A percentile compares a stretch with the other conserved stretches of the same genome.
Evolutionary conservation across 352 stramenopile species (phyloP).

Genomic region (Plasmopara halstedii): DNA sequence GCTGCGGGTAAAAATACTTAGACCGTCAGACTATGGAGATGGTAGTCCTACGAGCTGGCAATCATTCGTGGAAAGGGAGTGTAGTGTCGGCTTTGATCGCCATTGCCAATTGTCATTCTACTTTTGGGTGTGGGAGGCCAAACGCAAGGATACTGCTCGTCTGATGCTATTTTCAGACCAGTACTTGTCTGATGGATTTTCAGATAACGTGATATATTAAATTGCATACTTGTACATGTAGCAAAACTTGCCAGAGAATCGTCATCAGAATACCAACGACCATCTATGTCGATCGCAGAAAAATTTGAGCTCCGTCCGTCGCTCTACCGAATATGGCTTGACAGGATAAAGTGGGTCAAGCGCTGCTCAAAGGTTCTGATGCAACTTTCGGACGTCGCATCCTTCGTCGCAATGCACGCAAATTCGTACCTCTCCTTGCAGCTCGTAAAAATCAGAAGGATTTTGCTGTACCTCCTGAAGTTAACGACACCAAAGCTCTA

Average conservation of each 20-base stretch:
- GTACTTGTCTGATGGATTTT: conserved; percentile 37
- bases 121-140: conserved; percentile 27
- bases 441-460: conserved; percentile 23
- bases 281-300: neutral
- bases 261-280: neutral
- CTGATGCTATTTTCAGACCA: conserved; percentile 43
- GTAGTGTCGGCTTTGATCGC: conserved; percentile 30
- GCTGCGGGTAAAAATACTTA: conserved; percentile 5
- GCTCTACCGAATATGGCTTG: conserved; percentile 28
- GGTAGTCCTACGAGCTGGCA: conserved; percentile 31
- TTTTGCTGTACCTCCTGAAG: conserved; percentile 16
- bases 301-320: conserved; percentile 24
- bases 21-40: conserved; percentile 17
- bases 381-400: conserved; percentile 14
- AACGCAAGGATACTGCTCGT: conserved; percentile 13
- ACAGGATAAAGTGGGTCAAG: conserved; percentile 15
- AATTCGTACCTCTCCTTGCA: conserved; percentile 20
- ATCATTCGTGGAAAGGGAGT: conserved; percentile 33
- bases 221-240: conserved; percentile 34
- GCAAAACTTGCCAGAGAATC: conserved; percentile 11
- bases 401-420: conserved; percentile 16
- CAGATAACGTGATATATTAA: conserved; percentile 26
- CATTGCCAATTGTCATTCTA: conserved; percentile 32
- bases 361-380: conserved; percentile 17
- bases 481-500: conserved; percentile 28